These are phyloP conservation scores for Meredithiella fracta DNA, from an alignment of 2,329 filamentous ascomycete genomes.

Conservation along the genomic window DNA sequence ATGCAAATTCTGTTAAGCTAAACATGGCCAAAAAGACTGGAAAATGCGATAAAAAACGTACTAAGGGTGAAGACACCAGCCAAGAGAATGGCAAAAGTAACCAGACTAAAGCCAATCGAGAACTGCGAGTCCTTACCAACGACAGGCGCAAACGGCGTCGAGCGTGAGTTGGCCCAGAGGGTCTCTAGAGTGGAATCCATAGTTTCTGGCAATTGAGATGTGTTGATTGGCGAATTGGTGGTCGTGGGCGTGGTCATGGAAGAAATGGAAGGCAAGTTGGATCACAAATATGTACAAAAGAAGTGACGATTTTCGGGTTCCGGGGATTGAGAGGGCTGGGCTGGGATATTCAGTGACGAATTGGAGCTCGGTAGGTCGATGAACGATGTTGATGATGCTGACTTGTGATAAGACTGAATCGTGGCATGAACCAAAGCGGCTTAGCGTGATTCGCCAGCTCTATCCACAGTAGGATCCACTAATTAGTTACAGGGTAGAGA, in stretches of 20 bases:
- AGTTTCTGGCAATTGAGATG: slow-evolving; percentile 19
- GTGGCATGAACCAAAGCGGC: slow-evolving; percentile 13
- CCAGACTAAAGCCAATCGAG: slow-evolving; percentile 57
- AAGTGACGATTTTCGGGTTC: no score
- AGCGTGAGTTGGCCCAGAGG: slow-evolving; percentile 84
- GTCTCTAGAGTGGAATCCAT: slow-evolving; percentile 74
- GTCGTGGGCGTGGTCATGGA: background rate
- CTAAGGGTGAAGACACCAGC: slow-evolving; percentile 74
- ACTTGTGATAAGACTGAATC: slow-evolving; percentile 12
- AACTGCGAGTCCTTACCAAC: slow-evolving; percentile 76
- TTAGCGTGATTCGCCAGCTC: slow-evolving; percentile 5
- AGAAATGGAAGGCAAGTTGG: background rate
- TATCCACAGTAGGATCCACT: background rate
- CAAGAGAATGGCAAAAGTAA: slow-evolving; percentile 55
- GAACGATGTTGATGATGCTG: background rate
- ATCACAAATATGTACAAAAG: background rate
- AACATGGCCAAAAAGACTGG: background rate
- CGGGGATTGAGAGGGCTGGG: background rate
- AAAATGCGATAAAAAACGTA: slow-evolving; percentile 28
- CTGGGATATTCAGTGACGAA: background rate
- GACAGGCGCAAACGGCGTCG: slow-evolving; percentile 66
- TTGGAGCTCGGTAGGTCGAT: background rate
- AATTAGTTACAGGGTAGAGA: background rate
- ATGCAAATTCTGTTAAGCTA: background rate
- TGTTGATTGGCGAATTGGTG: background rate